Evolutionary conservation across 495 filamentous ascomycete genomes (phyloP), one percentile per base, ranked within the genome.

Genomic region (Cairneyella variabilis): DNA sequence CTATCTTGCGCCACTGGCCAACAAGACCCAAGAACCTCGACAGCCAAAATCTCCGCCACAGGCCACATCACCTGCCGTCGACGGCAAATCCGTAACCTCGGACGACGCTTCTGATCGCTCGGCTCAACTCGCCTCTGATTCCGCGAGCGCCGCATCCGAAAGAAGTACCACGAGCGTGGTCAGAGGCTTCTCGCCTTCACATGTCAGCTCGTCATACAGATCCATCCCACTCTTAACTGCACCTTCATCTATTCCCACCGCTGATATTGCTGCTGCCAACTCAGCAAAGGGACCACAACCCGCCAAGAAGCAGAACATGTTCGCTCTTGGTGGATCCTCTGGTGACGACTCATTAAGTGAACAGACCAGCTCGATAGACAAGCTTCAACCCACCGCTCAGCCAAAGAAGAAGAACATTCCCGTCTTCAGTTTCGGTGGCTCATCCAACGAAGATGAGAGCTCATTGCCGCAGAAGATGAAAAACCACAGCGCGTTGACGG

Each of bases 101-200:
- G 50, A 50, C 23, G 28, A n/a, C 18, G 9, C 54, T 28, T 61
- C 54, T 2, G 43, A 49, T 21, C 6, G 39, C 22, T 58, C 54
- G 14, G 26, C 46, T 42, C 47, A 44, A 42, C 18, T 44, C 25
- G 18, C 47, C 10, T 52, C 56, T 16, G 46, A 43, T 7, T 65
- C 27, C 22, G 53, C 43, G 49, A 69, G 60, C 48, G 48, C 45
- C 22, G 53, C 51, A 20, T 62, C 64, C 12, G 75, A 76, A 45
- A 60, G 78, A 60, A 82, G 78, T 63, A 79, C 76, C 0, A 86
- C 88, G 49, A 89, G 84, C 63, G 77, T 97, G 41, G 83, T 95
- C 48, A 84, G 89, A 52, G 93, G 92, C 18, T 98, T 97, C 68
- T 89, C 88, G 0, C 89, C 88, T 5, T 85, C 85, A 17, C 79